Base-by-base conservation (phyloP, 208 protist genomes). In the Trypanosoma scelopori region DNA sequence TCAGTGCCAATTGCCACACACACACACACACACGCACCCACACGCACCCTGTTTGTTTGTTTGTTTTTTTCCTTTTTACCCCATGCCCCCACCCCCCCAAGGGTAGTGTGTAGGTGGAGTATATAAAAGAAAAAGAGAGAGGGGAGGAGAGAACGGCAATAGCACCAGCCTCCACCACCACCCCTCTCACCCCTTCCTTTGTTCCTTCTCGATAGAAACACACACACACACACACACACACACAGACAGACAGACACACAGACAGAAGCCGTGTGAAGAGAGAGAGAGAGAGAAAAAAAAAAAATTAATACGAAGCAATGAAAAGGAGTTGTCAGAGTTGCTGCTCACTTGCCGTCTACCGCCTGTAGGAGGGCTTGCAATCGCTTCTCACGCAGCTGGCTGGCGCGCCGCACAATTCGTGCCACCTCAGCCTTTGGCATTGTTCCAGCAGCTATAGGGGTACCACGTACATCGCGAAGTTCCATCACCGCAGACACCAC, bases 401-500 rank as follows among this genome's bases (percentile, higher is more conserved):
- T 65, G 1, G 55, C 42, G 0, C 78, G 64, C 47, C 82, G 71
- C 18, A 65, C 47, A 28, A 67, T 57, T 3, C 77, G 68, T 46
- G 74, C 58, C 18, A 79, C 59, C 11, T 76, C 74, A n/a, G 68
- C 69, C 50, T 70, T 76, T 60, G 58, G 39, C 48, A 59, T 71
- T 32, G 51, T n/a, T 22, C 28, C 56, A 18, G 51, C 66, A 11
- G 56, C 50, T 18, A 66, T 66, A 32, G 72, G 61, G 18, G 61
- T 74, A 49, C 45, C 65, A 15, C 63, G 64, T 43, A 76, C 81
- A 78, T 74, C 79, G 18, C 81, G 74, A 53, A 95, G 66, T 58
- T 88, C 80, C 52, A 83, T 57, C 22, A 93, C 79, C 12, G 73
- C 82, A 12, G 75, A 76, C 43, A 93, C 77, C 18, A 92, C 73